Evolutionary conservation across 2,329 filamentous ascomycete species (phyloP), one percentile per base, ranked within the genome.

Genomic region (Lojkania enalia): DNA sequence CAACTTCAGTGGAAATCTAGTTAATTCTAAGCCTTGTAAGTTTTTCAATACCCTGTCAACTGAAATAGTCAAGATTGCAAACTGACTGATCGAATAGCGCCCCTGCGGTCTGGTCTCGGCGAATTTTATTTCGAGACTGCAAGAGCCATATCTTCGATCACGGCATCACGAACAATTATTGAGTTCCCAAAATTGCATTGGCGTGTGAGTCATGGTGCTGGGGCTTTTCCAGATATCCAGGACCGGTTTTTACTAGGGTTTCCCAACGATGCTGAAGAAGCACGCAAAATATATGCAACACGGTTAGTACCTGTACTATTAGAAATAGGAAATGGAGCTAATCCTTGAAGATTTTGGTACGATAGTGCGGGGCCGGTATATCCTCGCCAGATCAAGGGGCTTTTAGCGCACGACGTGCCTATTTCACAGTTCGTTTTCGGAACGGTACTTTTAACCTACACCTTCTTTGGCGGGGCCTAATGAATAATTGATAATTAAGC

Each of bases 101-200:
- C 64, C 1, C 51, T 69, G 1, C 58, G 65, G 4, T 63, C 64
- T 3, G 66, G 66, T 11, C 49, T 69, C 0, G 66, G 64, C 4
- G 66, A 70, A 20, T 68, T 70, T 39, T 70, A 70, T 48, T 70
- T 68, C 36, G 66, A 70, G 39, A 70, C 64, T 4, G 66, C 66
- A 1, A 53, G 66, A 7, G 66, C 66, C 14, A 57, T 70, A 20
- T 67, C 61, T 1, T 63, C 58, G 20, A 57, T 70, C 12, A 69
- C 63, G 0, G 64, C 66, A 4, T 51, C 51, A 6, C 43, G 48
- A 5, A 62, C 64, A 0, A 58, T 68, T 14, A 43, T 58, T 30
- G 58, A 55, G 18, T 65, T 55, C 42, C 64, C 63, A 0, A 54
- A 57, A 14, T 42, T 70, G 1, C 64, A 69, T 42, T 69, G 60